Evolutionary conservation across 176 grass and related monocot species (phyloP).

Genomic region (Thinopyrum elongatum): DNA sequence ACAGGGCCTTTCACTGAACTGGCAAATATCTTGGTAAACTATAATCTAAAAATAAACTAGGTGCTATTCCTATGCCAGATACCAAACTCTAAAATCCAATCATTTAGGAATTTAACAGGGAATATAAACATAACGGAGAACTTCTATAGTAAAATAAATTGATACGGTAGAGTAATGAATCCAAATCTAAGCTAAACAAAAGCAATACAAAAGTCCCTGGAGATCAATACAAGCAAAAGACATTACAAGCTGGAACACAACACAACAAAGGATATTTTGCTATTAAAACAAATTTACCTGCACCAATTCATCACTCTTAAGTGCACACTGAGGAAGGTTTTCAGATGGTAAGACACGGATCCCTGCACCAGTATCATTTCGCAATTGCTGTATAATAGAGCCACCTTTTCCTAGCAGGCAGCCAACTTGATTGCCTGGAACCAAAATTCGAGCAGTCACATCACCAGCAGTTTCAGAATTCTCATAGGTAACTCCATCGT

Average conservation of each 20-base stretch:
- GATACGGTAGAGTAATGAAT: conserved; percentile 25
- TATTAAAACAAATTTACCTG: conserved; percentile 58
- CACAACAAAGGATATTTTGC: conserved; percentile 10
- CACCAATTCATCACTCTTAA: conserved; percentile 87
- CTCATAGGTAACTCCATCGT: conserved; percentile 45
- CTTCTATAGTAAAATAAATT: background rate
- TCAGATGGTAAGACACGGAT: conserved; percentile 80
- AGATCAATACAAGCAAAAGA: conserved; percentile 11
- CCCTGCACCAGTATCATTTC: conserved; percentile 68
- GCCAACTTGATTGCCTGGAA: conserved; percentile 87
- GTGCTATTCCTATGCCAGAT: background rate
- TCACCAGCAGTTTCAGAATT: conserved; percentile 46
- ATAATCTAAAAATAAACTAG: conserved; percentile 8
- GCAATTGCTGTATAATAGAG: conserved; percentile 88
- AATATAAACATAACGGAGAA: conserved; percentile 18
- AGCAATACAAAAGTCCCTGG: conserved; percentile 2
- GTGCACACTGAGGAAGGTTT: conserved; percentile 75
- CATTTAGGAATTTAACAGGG: background rate
- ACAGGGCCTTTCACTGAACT: background rate
- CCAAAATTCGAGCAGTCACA: conserved; percentile 79
- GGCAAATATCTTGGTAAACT: background rate
- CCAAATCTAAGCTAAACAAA: conserved; percentile 26
- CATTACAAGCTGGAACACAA: conserved; percentile 23
- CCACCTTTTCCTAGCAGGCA: conserved; percentile 96
- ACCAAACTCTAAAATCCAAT: conserved; percentile 13